phyloP scores from a whole-genome alignment of 441 rosid genomes.

The Raphanus hybrid region DNA sequence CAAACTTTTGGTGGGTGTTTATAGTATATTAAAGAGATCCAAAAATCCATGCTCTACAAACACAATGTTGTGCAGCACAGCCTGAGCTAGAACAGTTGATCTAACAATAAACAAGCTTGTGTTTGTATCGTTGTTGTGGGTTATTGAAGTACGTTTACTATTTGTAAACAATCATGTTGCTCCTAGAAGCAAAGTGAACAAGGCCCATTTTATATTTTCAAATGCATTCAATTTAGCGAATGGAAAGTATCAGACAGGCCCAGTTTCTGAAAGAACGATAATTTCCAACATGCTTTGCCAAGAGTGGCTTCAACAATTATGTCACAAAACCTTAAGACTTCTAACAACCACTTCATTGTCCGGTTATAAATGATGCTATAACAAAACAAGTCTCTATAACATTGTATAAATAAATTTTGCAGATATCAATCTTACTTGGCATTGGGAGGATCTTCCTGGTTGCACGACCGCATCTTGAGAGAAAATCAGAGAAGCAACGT shows the following conservation, averaged over 20 bases:
- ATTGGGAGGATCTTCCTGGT: no score
- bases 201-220: slow-evolving; percentile 5
- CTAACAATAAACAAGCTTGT: neutral
- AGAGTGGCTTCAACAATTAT: neutral
- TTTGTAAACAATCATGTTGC: neutral
- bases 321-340: neutral
- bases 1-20: neutral
- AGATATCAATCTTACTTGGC: no score
- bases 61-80: neutral
- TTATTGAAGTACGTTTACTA: neutral
- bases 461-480: no score
- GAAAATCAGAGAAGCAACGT: no score
- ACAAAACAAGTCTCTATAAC: no score
- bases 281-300: neutral
- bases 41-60: neutral
- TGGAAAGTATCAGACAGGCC: no score
- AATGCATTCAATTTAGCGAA: no score
- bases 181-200: neutral
- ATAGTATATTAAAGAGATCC: neutral
- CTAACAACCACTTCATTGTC: neutral
- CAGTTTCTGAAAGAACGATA: neutral
- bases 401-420: no score
- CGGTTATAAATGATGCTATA: no score
- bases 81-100: neutral
- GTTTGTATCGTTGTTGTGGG: no score